These are phyloP conservation scores for Solanum neorickii DNA, from an alignment of 257 asterid species.

Conservation along the genomic window DNA sequence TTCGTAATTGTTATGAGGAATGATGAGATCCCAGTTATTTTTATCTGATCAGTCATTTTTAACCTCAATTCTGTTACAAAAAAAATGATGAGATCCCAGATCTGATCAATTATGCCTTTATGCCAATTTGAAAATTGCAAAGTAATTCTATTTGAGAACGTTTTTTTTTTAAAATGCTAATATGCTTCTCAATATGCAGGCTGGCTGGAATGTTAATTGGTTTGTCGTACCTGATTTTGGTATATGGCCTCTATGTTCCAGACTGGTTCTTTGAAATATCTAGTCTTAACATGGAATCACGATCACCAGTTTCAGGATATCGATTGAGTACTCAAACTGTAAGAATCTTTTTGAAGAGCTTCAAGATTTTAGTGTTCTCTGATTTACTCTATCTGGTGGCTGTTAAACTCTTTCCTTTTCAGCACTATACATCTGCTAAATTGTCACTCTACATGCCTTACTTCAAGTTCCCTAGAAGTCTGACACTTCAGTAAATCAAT, in stretches of 20 bases:
- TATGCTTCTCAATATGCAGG: slow-evolving; percentile 29
- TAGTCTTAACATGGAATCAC: slow-evolving; percentile 19
- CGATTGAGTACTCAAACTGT: slow-evolving; percentile 44
- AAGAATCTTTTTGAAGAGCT: slow-evolving; percentile 15
- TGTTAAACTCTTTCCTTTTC: background rate
- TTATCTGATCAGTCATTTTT: background rate
- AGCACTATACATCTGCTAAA: background rate
- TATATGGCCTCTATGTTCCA: slow-evolving; percentile 69
- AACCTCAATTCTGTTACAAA: no score
- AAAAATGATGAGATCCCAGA: background rate
- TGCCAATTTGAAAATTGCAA: background rate
- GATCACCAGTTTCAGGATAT: slow-evolving; percentile 16
- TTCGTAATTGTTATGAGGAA: background rate
- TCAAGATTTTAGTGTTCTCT: background rate
- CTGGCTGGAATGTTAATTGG: slow-evolving; percentile 39
- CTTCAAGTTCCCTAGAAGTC: background rate
- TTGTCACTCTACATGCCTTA: background rate
- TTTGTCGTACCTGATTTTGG: slow-evolving; percentile 42
- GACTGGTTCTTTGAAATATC: slow-evolving; percentile 60
- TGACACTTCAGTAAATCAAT: background rate
- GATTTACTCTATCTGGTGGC: background rate
- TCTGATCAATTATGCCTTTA: background rate
- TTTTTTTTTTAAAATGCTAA: background rate
- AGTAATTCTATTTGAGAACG: background rate
- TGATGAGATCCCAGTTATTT: background rate